Evolutionary conservation across 495 filamentous ascomycete species (phyloP).

Genomic region (Amphirosellinia nigrospora): DNA sequence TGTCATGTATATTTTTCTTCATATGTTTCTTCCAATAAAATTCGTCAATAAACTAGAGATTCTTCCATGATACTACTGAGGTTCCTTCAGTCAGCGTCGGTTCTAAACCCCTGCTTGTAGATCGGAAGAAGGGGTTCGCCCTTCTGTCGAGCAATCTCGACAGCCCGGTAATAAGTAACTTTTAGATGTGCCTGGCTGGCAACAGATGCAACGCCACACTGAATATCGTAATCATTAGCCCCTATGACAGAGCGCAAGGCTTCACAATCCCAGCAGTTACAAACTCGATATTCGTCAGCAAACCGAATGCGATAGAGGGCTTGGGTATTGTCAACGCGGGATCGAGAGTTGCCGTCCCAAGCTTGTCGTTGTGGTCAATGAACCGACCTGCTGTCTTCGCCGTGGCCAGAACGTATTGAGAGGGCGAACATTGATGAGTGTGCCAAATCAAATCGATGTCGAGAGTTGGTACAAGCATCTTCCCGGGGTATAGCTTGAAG

Average conservation of each 20-base stretch:
- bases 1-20: neutral
- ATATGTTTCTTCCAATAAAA: too few relatives aligned
- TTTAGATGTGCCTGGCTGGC: neutral
- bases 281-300: conserved; percentile 2
- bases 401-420: neutral
- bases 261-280: conserved; percentile 2
- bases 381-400: neutral
- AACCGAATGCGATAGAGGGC: conserved; percentile 4
- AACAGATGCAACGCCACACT: neutral
- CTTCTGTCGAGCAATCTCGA: neutral
- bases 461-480: neutral
- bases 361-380: neutral
- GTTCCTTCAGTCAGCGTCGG: neutral
- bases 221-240: neutral
- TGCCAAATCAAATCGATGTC: conserved; percentile 1
- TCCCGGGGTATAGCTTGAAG: neutral
- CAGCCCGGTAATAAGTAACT: neutral
- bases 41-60: neutral
- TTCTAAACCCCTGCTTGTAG: neutral
- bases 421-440: neutral
- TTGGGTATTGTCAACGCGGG: neutral
- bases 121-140: neutral
- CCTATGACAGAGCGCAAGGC: neutral
- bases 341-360: conserved; percentile 8
- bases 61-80: neutral